Percentiles rank a stretch among this genome's conserved stretches.
These are phyloP conservation scores for Quercus phellos DNA, from an alignment of 331 rosid species.

Conservation along the genomic window DNA sequence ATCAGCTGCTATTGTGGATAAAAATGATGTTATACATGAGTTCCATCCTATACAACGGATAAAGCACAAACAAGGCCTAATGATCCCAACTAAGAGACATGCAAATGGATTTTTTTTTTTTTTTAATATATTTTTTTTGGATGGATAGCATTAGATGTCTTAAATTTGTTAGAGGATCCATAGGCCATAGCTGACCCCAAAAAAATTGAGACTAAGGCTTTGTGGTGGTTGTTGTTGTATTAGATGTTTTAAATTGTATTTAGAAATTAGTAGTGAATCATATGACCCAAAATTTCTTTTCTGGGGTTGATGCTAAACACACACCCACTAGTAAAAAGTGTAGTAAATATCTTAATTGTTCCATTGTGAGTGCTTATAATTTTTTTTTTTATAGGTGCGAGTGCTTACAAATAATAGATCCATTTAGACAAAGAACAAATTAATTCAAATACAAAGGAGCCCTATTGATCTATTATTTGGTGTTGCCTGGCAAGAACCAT, in stretches of 20 bases:
- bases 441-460: neutral
- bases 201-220: no score
- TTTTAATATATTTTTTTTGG: no score
- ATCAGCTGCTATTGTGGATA: neutral
- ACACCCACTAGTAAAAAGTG: neutral
- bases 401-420: neutral
- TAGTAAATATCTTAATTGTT: neutral
- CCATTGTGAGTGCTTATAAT: neutral
- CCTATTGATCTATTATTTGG: neutral
- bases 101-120: neutral
- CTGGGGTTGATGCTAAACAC: neutral
- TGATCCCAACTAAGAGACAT: neutral
- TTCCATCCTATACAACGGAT: neutral
- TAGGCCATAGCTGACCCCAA: no score
- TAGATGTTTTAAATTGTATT: neutral
- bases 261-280: neutral
- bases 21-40: neutral
- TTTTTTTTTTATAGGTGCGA: no score
- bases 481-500: conserved; percentile 1
- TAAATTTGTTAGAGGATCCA: no score
- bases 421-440: neutral
- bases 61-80: neutral
- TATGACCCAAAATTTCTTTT: neutral
- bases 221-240: neutral
- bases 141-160: no score